Conservation (phyloP, 2,329 filamentous ascomycete genomes). For the Drechslerella coelobrocha region DNA sequence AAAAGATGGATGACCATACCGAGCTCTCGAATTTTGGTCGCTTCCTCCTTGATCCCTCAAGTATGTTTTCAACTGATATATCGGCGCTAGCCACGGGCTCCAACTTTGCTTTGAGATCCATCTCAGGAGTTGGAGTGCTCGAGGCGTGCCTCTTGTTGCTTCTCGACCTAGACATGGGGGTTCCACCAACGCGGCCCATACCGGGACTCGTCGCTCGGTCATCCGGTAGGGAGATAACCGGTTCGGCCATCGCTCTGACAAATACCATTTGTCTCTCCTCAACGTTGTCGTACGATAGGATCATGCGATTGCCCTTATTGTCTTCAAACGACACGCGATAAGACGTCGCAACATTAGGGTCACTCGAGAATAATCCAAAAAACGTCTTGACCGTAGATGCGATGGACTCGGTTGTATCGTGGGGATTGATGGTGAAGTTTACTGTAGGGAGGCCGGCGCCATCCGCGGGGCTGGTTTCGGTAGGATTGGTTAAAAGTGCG, state of each 20-base stretch:
- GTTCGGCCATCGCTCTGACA: constrained; percentile 74
- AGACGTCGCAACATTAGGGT: constrained; percentile 70
- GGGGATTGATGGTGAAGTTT: constrained; percentile 79
- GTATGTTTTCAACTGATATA: constrained; percentile 97
- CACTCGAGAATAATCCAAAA: constrained; percentile 72
- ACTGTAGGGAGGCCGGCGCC: constrained; percentile 20
- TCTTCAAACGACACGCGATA: constrained; percentile 92
- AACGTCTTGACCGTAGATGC: constrained; percentile 99
- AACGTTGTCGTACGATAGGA: constrained; percentile 96
- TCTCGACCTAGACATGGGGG: constrained; percentile 42
- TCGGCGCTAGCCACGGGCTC: constrained; percentile 82
- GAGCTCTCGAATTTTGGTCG: constrained; percentile 95
- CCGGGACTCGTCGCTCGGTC: constrained; percentile 28
- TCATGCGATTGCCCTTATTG: constrained; percentile 83
- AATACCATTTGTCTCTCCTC: constrained; percentile 90
- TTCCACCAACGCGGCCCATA: constrained; percentile 12
- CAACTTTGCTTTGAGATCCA: constrained; percentile 59
- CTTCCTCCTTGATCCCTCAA: constrained; percentile 94
- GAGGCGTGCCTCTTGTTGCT: constrained; percentile 64
- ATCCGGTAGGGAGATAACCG: constrained; percentile 57
- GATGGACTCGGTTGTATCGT: constrained; percentile 97
- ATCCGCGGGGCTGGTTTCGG: constrained; percentile 45
- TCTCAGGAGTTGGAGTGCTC: constrained; percentile 27
- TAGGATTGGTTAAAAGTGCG: constrained; percentile 51
- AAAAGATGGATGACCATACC: constrained; percentile 68